Conservation (phyloP, 176 grass and related monocot genomes). For the Raddia distichophylla region DNA sequence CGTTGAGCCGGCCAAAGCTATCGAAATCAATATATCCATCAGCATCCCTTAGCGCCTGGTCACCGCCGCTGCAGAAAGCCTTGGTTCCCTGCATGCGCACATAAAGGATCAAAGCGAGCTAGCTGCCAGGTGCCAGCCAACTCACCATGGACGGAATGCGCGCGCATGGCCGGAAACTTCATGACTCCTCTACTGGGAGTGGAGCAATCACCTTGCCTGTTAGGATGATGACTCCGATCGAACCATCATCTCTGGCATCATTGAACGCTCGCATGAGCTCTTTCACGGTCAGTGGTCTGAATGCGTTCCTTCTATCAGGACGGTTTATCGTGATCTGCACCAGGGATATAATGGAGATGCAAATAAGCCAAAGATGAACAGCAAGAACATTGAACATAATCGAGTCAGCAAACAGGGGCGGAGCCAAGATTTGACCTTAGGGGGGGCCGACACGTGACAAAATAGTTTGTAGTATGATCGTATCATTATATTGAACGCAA, state of each 20-base stretch:
- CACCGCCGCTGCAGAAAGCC: conserved; percentile 90
- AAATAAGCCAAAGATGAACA: conserved; percentile 8
- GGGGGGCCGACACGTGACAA: too few relatives aligned
- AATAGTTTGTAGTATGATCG: too few relatives aligned
- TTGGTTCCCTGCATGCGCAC: conserved; percentile 74
- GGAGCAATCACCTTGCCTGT: conserved; percentile 67
- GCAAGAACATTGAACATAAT: neutral
- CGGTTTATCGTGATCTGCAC: conserved; percentile 92
- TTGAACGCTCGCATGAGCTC: conserved; percentile 90
- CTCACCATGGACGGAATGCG: neutral
- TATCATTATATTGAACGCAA: too few relatives aligned
- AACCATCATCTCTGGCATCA: conserved; percentile 81
- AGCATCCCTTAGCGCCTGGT: conserved; percentile 75
- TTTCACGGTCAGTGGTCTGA: conserved; percentile 89
- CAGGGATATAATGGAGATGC: neutral
- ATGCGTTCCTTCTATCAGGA: conserved; percentile 86
- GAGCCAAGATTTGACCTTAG: too few relatives aligned
- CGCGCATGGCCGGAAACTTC: neutral
- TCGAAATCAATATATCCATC: conserved; percentile 97
- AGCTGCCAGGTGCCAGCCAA: neutral
- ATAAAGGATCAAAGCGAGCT: conserved; percentile 24
- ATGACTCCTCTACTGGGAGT: neutral
- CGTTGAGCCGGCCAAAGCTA: conserved; percentile 89
- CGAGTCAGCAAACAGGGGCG: neutral
- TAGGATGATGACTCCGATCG: conserved; percentile 81